Evolutionary conservation across 2,329 filamentous ascomycete genomes (phyloP), one percentile per base, ranked within the genome.

Genomic region (Ceratocystiopsis sp.): DNA sequence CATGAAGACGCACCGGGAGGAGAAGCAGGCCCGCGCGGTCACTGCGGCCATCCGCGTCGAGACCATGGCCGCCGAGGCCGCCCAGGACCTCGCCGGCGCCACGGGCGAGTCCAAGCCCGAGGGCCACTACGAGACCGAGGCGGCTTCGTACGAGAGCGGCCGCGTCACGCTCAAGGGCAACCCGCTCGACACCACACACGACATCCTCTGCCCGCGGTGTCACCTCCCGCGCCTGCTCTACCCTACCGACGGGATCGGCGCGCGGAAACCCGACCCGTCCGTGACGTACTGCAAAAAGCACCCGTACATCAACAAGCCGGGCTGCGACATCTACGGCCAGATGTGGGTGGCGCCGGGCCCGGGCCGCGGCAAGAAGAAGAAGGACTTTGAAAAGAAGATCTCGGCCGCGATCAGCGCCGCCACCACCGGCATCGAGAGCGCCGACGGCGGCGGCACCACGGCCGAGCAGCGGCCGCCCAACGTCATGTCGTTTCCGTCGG

Each of bases 311-410:
- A 75, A 83, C 51, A 78, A 82, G 56, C 68, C 75, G 2, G 80
- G 80, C 47, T 81, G 78, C 61, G 82, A 89, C 59, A 84, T 87
- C 50, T 86, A 86, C 59, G 82, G 80, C 41, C 84, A 86, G 59
- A 83, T 80, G 25, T 87, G 83, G 71, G 78, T 83, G 14, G 77
- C 76, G 16, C 78, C 80, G 18, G 73, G 73, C 0, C 76, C 77
- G 18, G 76, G 76, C 14, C 71, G 80, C 47, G 81, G 80, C 47
- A 83, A 82, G 64, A 83, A 82, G 66, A 85, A 80, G 70, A 85
- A 83, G 67, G 80, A 78, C 57, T 76, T 78, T 64, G 73, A 77
- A 57, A 76, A 73, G 64, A 74, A 66, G 59, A 55, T 59, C 39
- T 59, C 60, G 36, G 54, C 54, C 39, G 60, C 65, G 51, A 49